Conservation (phyloP, 768 basidiomycete genomes). For the Mycena latifolia region DNA sequence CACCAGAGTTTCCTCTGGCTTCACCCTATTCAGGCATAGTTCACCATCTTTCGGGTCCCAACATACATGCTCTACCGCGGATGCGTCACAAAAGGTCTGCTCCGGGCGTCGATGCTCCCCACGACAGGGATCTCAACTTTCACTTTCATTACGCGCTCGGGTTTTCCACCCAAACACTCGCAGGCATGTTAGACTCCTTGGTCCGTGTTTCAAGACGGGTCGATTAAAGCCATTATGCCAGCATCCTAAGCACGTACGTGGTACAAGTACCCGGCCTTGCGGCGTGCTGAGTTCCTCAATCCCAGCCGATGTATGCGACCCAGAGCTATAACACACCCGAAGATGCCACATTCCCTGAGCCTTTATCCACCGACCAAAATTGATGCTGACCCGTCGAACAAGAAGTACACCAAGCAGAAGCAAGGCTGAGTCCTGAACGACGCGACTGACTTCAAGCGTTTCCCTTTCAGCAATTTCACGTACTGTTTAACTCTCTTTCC, state of each 20-base stretch:
- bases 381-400: no score
- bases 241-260: slow-evolving; percentile 77
- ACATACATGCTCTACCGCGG: slow-evolving; percentile 87
- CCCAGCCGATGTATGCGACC: slow-evolving; percentile 66
- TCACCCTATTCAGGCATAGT: slow-evolving; percentile 75
- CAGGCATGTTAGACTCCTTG: slow-evolving; percentile 89
- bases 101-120: slow-evolving; percentile 83
- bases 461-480: no score
- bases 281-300: slow-evolving; percentile 75
- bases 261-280: slow-evolving; percentile 62
- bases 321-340: slow-evolving; percentile 76
- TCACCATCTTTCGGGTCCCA: slow-evolving; percentile 94
- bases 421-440: no score
- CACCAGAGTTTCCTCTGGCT: slow-evolving; percentile 98
- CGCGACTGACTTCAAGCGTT: no score
- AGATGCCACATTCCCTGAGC: slow-evolving; percentile 71
- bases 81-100: slow-evolving; percentile 79
- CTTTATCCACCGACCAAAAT: slow-evolving; percentile 69
- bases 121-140: slow-evolving; percentile 72
- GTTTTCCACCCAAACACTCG: slow-evolving; percentile 85
- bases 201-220: slow-evolving; percentile 90
- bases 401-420: no score
- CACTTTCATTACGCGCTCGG: slow-evolving; percentile 78
- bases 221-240: slow-evolving; percentile 85
- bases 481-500: no score